Conservation (phyloP, 2,329 filamentous ascomycete species). For the Aulographum hederae region DNA sequence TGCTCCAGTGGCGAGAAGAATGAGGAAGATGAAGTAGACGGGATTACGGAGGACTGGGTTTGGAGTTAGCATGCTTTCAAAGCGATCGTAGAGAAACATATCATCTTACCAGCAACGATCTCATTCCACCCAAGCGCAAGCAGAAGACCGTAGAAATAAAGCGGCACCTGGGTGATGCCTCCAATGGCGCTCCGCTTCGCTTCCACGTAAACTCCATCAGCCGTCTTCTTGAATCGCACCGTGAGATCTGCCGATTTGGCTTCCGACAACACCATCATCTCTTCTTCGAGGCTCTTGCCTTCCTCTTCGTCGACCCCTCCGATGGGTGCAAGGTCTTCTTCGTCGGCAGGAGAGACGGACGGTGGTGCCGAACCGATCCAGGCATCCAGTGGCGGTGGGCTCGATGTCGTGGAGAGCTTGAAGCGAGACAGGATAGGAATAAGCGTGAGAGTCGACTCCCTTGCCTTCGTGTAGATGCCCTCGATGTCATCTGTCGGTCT, state of each 20-base stretch:
- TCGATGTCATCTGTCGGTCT: slow-evolving; percentile 93
- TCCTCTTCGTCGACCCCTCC: slow-evolving; percentile 91
- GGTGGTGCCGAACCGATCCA: slow-evolving; percentile 69
- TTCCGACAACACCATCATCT: slow-evolving; percentile 88
- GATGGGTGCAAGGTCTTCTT: slow-evolving; percentile 76
- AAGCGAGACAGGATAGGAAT: slow-evolving; percentile 82
- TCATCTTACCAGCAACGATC: slow-evolving; percentile 65
- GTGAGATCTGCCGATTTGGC: slow-evolving; percentile 80
- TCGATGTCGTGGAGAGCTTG: slow-evolving; percentile 54
- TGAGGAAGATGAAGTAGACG: slow-evolving; percentile 74
- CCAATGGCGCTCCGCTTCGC: slow-evolving; percentile 94
- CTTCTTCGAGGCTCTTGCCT: slow-evolving; percentile 84
- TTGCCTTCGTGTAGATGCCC: slow-evolving; percentile 77
- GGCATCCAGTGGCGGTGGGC: slow-evolving; percentile 60
- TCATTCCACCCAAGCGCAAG: slow-evolving; percentile 97
- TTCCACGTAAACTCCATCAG: slow-evolving; percentile 94
- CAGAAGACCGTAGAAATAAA: slow-evolving; percentile 85
- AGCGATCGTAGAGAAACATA: slow-evolving; percentile 3
- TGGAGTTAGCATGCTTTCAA: too few species aligned
- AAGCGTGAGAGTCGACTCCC: slow-evolving; percentile 78
- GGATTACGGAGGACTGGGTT: slow-evolving; percentile 74
- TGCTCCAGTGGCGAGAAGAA: slow-evolving; percentile 55
- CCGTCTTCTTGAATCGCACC: slow-evolving; percentile 93
- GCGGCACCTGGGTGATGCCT: slow-evolving; percentile 78
- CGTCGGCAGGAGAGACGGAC: slow-evolving; percentile 61